phyloP scores from a whole-genome alignment of 192 early-diverging fungal species.

The Phycomyces nitens region DNA sequence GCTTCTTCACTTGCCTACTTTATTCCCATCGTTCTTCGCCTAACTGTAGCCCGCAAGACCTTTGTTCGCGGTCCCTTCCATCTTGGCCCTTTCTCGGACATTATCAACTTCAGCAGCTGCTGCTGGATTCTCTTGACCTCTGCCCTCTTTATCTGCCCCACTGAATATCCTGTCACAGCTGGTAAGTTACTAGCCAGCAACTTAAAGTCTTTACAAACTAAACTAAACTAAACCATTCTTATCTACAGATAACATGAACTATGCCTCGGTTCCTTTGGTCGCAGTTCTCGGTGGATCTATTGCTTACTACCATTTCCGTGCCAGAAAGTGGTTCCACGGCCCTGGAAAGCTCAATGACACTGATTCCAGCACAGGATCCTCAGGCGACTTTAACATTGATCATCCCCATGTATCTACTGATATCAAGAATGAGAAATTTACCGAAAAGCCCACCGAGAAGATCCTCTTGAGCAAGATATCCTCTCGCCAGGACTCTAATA shows the following conservation, averaged over 20 bases:
- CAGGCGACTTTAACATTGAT: no score
- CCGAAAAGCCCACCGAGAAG: no score
- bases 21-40: slow-evolving; percentile 49
- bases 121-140: slow-evolving; percentile 48
- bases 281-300: slow-evolving; percentile 42
- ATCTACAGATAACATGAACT: slow-evolving; percentile 42
- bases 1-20: slow-evolving; percentile 51
- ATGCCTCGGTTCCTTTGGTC: slow-evolving; percentile 41
- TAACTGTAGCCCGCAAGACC: slow-evolving; percentile 38
- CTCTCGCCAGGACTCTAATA: no score
- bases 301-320: slow-evolving; percentile 40
- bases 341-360: slow-evolving; percentile 18
- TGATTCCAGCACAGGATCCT: background rate
- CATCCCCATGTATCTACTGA: no score
- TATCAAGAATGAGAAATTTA: no score
- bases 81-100: slow-evolving; percentile 42
- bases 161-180: slow-evolving; percentile 37
- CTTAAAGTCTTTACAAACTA: no score
- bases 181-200: slow-evolving; percentile 17
- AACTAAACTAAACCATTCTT: no score
- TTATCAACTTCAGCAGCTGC: slow-evolving; percentile 38
- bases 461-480: no score
- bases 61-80: slow-evolving; percentile 51
- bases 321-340: slow-evolving; percentile 42
- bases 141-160: slow-evolving; percentile 46